Percentiles rank a stretch among this genome's conserved stretches.
Conservation (phyloP, 129 eudicot species). For the Rutidosis leptorrhynchoides region DNA sequence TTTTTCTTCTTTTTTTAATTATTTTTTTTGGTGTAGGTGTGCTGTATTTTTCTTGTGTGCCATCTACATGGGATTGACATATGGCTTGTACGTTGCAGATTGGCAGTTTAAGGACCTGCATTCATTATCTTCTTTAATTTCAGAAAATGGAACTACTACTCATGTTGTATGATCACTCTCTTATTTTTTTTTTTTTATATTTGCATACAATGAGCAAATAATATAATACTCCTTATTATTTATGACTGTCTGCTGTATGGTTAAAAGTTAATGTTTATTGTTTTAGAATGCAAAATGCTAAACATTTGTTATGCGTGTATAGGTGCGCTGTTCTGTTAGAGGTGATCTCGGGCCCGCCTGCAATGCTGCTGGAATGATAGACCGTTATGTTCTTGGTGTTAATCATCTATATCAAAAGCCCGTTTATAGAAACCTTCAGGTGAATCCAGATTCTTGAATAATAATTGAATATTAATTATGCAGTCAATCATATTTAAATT, state of each 20-base stretch:
- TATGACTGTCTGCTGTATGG: neutral
- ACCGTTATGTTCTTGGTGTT: slow-evolving; percentile 70
- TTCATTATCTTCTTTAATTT: slow-evolving; percentile 40
- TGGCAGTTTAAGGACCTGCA: slow-evolving; percentile 50
- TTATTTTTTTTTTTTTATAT: neutral
- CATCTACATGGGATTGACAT: slow-evolving; percentile 53
- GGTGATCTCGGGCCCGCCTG: slow-evolving; percentile 86
- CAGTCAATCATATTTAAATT: neutral
- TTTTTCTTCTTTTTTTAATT: neutral
- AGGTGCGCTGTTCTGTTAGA: slow-evolving; percentile 77
- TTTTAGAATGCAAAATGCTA: neutral
- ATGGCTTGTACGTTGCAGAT: slow-evolving; percentile 74
- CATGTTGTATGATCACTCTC: slow-evolving; percentile 47
- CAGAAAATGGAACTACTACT: slow-evolving; percentile 32
- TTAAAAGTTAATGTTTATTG: neutral
- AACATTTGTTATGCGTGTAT: slow-evolving; percentile 13
- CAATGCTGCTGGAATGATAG: slow-evolving; percentile 78
- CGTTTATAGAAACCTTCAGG: slow-evolving; percentile 67
- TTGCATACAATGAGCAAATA: neutral
- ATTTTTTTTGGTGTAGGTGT: slow-evolving; percentile 65
- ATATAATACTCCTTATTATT: neutral
- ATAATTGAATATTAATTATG: slow-evolving; percentile 4
- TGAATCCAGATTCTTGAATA: slow-evolving; percentile 13
- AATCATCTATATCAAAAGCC: slow-evolving; percentile 72
- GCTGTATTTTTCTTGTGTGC: slow-evolving; percentile 41